phyloP scores from a whole-genome alignment of 31 red algal species.

The Pterothamnion heteromorphum region DNA sequence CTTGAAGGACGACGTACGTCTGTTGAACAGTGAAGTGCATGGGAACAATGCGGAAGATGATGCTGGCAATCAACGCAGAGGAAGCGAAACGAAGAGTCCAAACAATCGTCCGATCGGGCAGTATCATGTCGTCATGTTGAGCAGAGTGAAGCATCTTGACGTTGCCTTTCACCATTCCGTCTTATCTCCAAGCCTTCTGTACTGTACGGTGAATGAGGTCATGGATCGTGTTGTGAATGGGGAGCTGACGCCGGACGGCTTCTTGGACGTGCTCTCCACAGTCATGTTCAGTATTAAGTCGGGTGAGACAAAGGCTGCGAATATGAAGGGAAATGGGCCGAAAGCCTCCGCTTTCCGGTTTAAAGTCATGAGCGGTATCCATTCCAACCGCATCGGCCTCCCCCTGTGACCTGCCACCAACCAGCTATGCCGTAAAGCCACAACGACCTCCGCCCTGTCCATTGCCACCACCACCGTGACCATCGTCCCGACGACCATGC shows the following conservation, averaged over 20 bases:
- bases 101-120: not conserved
- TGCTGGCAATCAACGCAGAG: not conserved
- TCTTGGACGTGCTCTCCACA: not conserved
- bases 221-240: not conserved
- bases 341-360: not conserved
- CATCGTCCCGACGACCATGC: too few species aligned
- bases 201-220: not conserved
- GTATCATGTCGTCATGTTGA: not conserved
- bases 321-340: not conserved
- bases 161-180: not conserved
- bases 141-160: not conserved
- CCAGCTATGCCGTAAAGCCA: too few species aligned
- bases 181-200: not conserved
- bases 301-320: not conserved
- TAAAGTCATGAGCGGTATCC: too few species aligned
- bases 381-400: too few species aligned
- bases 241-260: not conserved
- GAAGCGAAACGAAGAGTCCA: not conserved
- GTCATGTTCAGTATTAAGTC: constrained; percentile 2
- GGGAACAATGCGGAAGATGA: not conserved
- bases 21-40: not conserved
- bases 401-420: too few species aligned
- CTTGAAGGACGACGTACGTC: not conserved
- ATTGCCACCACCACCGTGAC: too few species aligned
- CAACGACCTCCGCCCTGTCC: too few species aligned